Evolutionary conservation across 2,329 filamentous ascomycete genomes (phyloP).

Genomic region (Thermothelomyces thermophilus): DNA sequence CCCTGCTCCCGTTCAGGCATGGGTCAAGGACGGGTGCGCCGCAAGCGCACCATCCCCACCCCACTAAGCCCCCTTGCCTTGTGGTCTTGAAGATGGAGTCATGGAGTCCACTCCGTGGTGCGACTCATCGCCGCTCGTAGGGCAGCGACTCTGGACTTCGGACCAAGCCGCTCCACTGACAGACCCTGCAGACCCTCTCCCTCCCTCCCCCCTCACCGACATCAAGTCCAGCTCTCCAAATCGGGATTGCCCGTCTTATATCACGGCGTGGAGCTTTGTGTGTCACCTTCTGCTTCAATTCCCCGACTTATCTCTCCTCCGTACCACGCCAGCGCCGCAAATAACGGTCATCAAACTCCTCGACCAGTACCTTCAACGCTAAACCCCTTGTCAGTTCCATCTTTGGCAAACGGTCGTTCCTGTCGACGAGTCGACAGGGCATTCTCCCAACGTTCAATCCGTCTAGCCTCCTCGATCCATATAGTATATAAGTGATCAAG

Average conservation of each 20-base stretch:
- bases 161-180: constrained; percentile 14
- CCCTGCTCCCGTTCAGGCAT: constrained; percentile 17
- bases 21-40: constrained; percentile 17
- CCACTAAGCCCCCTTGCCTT: constrained; percentile 9
- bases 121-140: constrained; percentile 5
- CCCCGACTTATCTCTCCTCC: constrained; percentile 14
- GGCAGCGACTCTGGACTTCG: background rate
- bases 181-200: constrained; percentile 8
- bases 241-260: constrained; percentile 26
- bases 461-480: background rate
- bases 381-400: constrained; percentile 23
- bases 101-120: background rate
- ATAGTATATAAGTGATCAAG: constrained; percentile 19
- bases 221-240: constrained; percentile 12
- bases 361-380: constrained; percentile 16
- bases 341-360: constrained; percentile 8
- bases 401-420: constrained; percentile 15
- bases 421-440: constrained; percentile 9
- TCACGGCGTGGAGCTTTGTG: constrained; percentile 15
- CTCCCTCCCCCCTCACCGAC: constrained; percentile 9
- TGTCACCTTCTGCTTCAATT: constrained; percentile 17
- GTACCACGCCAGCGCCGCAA: constrained; percentile 18
- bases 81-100: background rate
- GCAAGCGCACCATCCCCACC: constrained; percentile 13
- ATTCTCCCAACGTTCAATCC: constrained; percentile 6